Percentiles rank a stretch among this genome's conserved stretches.
Evolutionary conservation across 164 flowering plant species (phyloP).

Genomic region (Umbilicus rupestris): DNA sequence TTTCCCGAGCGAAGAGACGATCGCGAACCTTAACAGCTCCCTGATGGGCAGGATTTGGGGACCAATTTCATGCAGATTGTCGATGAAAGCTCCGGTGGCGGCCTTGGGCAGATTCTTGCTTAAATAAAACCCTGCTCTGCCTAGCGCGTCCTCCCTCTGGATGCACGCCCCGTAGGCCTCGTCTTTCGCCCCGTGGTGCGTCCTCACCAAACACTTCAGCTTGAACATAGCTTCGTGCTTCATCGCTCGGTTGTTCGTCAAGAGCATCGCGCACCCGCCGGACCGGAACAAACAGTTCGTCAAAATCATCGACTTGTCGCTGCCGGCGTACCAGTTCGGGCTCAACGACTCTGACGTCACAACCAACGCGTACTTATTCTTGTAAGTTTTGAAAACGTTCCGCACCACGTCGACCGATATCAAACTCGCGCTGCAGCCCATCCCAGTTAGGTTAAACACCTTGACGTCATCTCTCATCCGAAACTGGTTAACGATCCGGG

Average conservation of each 20-base stretch:
- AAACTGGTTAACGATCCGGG: slow-evolving; percentile 36
- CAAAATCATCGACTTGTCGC: slow-evolving; percentile 46
- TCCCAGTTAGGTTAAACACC: slow-evolving; percentile 45
- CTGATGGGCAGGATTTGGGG: slow-evolving; percentile 28
- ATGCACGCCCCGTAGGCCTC: slow-evolving; percentile 35
- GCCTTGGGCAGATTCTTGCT: slow-evolving; percentile 52
- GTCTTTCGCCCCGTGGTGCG: slow-evolving; percentile 56
- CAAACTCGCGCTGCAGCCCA: slow-evolving; percentile 56
- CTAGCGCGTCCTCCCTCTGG: slow-evolving; percentile 43
- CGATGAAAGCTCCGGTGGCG: slow-evolving; percentile 27
- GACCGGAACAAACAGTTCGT: slow-evolving; percentile 52
- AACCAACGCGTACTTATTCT: slow-evolving; percentile 28
- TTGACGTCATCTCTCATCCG: slow-evolving; percentile 29
- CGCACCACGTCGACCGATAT: slow-evolving; percentile 29
- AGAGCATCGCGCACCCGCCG: slow-evolving; percentile 40
- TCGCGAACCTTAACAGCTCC: slow-evolving; percentile 22
- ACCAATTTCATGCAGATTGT: slow-evolving; percentile 39
- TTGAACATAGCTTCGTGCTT: slow-evolving; percentile 33
- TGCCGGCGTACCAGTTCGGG: slow-evolving; percentile 51
- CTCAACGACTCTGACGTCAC: slow-evolving; percentile 49
- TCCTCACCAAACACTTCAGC: slow-evolving; percentile 31
- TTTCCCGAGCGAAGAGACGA: slow-evolving; percentile 12
- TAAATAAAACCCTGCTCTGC: slow-evolving; percentile 41
- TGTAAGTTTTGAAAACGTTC: background rate
- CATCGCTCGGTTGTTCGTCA: slow-evolving; percentile 33